Evolutionary conservation across 192 early-diverging fungal species (phyloP), one percentile per base, ranked within the genome.

Genomic region (Hyaloraphidium curvatum): DNA sequence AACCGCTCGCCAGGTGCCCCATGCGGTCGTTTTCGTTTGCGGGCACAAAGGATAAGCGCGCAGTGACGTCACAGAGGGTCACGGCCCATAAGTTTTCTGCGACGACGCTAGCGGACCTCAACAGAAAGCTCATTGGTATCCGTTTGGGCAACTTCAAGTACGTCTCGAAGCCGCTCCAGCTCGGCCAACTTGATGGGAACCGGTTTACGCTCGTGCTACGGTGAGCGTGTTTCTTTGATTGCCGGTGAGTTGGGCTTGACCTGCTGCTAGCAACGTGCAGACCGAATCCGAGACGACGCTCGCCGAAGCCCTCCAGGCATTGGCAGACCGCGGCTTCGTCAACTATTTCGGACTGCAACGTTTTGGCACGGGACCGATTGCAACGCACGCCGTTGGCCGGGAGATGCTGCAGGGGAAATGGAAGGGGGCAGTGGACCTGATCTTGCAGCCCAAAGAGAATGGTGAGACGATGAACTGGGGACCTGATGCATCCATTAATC

Each of bases 311-410:
- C 65, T 95, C 52, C 58, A 60, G 2, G 80, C 82, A 14, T 64
- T 95, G 17, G 61, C 71, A 23, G 56, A 74, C 19, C 62, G 71
- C 33, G 95, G 95, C 1, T 99, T 96, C 56, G 74, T 96, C 59
- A 99, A 99, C 71, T 99, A 96, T 70, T 99, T 74, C 68, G 95
- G 91, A 11, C 86, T 95, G 89, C 95, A 99, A 67, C 76, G 95
- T 16, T 99, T 99, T 59, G 95, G 95, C 26, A 91, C 88, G 2
- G 69, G 81, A 22, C 70, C 77, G 13, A 67, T 89, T 21, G 63
- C 78, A 1, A 92, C 92, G 9, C 82, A 91, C 59, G 63, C 75
- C 16, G 72, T 90, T 21, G 95, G 95, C 2, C 63, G 78, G 1
- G 72, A 76, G 0, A 68, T 91, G 54, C 62, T 99, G 28, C 63